Evolutionary conservation across 164 flowering plant genomes (phyloP).

Genomic region (Piper longum): DNA sequence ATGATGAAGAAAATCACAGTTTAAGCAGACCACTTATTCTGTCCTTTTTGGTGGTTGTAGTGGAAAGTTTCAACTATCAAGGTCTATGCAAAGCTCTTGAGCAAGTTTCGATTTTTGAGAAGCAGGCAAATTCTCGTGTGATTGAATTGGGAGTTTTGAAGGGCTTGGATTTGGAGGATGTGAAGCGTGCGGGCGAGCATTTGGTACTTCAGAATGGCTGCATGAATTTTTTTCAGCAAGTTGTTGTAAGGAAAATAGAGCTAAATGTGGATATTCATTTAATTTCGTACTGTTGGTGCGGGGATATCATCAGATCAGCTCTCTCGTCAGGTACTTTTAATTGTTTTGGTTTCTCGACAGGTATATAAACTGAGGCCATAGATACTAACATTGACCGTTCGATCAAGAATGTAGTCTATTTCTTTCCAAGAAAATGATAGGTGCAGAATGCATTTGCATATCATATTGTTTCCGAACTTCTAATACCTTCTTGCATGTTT

Average conservation of each 20-base stretch:
- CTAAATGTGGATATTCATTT: slow-evolving; percentile 47
- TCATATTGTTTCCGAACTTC: too few species aligned
- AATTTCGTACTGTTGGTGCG: slow-evolving; percentile 91
- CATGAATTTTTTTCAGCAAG: slow-evolving; percentile 40
- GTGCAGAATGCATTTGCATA: too few species aligned
- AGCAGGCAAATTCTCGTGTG: slow-evolving; percentile 59
- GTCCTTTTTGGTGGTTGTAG: slow-evolving; percentile 22
- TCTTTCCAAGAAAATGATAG: too few species aligned
- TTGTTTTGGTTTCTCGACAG: not conserved
- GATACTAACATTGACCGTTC: too few species aligned
- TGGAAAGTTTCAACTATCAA: slow-evolving; percentile 35
- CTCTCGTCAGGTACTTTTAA: slow-evolving; percentile 57
- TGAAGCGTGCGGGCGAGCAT: slow-evolving; percentile 62
- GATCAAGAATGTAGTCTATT: too few species aligned
- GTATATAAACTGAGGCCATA: too few species aligned
- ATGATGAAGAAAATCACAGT: not conserved
- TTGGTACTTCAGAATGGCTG: slow-evolving; percentile 76
- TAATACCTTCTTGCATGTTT: too few species aligned
- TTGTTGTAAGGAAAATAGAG: slow-evolving; percentile 28
- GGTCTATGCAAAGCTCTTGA: slow-evolving; percentile 49
- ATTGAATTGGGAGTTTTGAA: slow-evolving; percentile 64
- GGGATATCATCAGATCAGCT: slow-evolving; percentile 73
- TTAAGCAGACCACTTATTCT: not conserved
- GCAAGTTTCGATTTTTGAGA: slow-evolving; percentile 67
- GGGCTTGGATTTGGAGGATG: slow-evolving; percentile 71